Conservation (phyloP, 2,329 filamentous ascomycete species). For the Coniochaeta sp. region DNA sequence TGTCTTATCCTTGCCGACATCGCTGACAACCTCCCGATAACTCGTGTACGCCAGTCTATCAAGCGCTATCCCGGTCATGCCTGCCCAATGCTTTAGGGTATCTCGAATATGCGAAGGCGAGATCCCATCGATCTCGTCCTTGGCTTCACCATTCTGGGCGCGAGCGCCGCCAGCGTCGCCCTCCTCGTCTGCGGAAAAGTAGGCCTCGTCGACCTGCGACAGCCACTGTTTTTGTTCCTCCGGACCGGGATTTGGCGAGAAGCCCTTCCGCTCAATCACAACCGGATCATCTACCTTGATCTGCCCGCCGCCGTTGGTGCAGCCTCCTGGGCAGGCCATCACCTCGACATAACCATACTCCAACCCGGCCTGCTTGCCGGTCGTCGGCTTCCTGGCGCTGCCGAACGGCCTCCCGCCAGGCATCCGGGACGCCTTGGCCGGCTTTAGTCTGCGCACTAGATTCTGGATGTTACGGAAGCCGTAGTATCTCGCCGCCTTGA, state of each 20-base stretch:
- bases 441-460: conserved; percentile 84
- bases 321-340: conserved; percentile 98
- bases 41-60: conserved; percentile 75
- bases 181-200: conserved; percentile 67
- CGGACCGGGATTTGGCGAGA: conserved; percentile 53
- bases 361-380: conserved; percentile 37
- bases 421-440: conserved; percentile 67
- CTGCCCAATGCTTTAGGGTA: conserved; percentile 69
- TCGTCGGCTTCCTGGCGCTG: conserved; percentile 41
- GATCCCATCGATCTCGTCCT: conserved; percentile 52
- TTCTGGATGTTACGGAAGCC: conserved; percentile 99
- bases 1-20: conserved; percentile 72
- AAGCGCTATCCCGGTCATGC: conserved; percentile 60
- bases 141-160: conserved; percentile 19
- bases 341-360: conserved; percentile 96
- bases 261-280: conserved; percentile 39
- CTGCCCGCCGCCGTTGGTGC: conserved; percentile 95
- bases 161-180: conserved; percentile 15
- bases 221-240: conserved; percentile 84
- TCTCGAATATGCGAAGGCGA: conserved; percentile 58
- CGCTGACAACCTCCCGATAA: conserved; percentile 87
- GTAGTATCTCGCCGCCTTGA: conserved; percentile 86
- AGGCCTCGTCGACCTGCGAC: conserved; percentile 76
- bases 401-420: conserved; percentile 63
- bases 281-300: conserved; percentile 80